Evolutionary conservation across 2,329 filamentous ascomycete species (phyloP).

Genomic region (Tothia fuscella): DNA sequence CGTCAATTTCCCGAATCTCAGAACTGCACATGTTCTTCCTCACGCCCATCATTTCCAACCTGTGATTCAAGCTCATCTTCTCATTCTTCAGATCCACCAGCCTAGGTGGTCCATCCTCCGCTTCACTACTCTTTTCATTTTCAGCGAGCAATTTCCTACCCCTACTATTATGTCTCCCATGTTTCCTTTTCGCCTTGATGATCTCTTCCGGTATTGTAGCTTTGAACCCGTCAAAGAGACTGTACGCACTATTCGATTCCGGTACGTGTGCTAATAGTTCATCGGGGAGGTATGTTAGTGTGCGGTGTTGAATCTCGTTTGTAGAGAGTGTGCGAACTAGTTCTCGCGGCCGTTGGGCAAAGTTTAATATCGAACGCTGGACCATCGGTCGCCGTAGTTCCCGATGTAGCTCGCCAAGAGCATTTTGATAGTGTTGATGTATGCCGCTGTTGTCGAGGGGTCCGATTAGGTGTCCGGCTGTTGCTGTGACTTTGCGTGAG

Average conservation of each 20-base stretch:
- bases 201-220: slow-evolving; percentile 67
- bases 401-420: slow-evolving; percentile 79
- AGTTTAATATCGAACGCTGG: slow-evolving; percentile 82
- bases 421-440: slow-evolving; percentile 65
- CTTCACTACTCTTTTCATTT: slow-evolving; percentile 36
- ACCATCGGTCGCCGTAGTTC: slow-evolving; percentile 73
- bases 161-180: slow-evolving; percentile 56
- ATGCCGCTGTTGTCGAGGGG: slow-evolving; percentile 42
- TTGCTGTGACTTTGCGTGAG: slow-evolving; percentile 86
- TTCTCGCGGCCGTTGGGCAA: slow-evolving; percentile 87
- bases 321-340: slow-evolving; percentile 85
- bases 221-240: slow-evolving; percentile 92
- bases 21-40: slow-evolving; percentile 96
- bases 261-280: slow-evolving; percentile 84
- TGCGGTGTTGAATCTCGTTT: slow-evolving; percentile 86
- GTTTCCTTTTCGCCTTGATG: slow-evolving; percentile 50
- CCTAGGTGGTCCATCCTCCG: slow-evolving; percentile 49
- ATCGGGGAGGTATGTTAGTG: slow-evolving; percentile 76
- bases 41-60: slow-evolving; percentile 80
- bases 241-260: slow-evolving; percentile 74
- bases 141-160: slow-evolving; percentile 60
- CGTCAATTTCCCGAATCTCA: slow-evolving; percentile 93
- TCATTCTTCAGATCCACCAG: slow-evolving; percentile 62
- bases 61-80: slow-evolving; percentile 66
- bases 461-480: slow-evolving; percentile 79